Evolutionary conservation across 2,329 filamentous ascomycete genomes (phyloP).

Genomic region (Xylariaceae sp.): DNA sequence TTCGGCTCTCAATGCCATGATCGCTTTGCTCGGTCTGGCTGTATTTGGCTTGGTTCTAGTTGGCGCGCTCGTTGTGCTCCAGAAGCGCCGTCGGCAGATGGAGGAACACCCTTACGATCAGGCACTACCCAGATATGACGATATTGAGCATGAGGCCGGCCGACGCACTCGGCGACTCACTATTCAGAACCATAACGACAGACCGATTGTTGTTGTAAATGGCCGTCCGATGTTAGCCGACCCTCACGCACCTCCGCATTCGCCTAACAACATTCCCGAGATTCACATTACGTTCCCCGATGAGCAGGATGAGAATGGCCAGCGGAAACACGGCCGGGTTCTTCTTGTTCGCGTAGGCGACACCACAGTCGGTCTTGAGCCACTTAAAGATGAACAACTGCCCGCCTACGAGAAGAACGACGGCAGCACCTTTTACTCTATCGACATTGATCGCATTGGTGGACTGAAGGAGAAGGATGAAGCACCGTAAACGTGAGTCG

Average conservation of each 20-base stretch:
- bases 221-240: slow-evolving; percentile 68
- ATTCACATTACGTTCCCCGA: slow-evolving; percentile 98
- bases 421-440: slow-evolving; percentile 77
- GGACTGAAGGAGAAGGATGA: slow-evolving; percentile 85
- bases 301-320: slow-evolving; percentile 82
- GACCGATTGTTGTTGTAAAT: slow-evolving; percentile 68
- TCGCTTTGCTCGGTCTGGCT: slow-evolving; percentile 72
- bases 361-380: slow-evolving; percentile 80
- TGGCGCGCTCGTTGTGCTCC: slow-evolving; percentile 65
- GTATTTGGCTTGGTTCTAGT: slow-evolving; percentile 65
- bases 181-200: slow-evolving; percentile 53
- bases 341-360: slow-evolving; percentile 90
- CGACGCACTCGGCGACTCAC: slow-evolving; percentile 52
- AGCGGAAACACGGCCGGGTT: slow-evolving; percentile 76
- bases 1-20: slow-evolving; percentile 69
- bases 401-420: slow-evolving; percentile 85
- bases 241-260: slow-evolving; percentile 68
- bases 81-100: slow-evolving; percentile 54
- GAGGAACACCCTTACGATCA: slow-evolving; percentile 44
- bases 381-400: slow-evolving; percentile 71
- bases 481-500: slow-evolving; percentile 31
- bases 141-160: slow-evolving; percentile 46
- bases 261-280: slow-evolving; percentile 80
- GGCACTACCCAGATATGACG: slow-evolving; percentile 65
- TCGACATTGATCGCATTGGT: slow-evolving; percentile 91